A percentile compares a stretch with the other conserved stretches of the same genome.
These are phyloP conservation scores for Backusella macrospora DNA, from an alignment of 192 early-diverging fungal genomes.

Conservation along the genomic window DNA sequence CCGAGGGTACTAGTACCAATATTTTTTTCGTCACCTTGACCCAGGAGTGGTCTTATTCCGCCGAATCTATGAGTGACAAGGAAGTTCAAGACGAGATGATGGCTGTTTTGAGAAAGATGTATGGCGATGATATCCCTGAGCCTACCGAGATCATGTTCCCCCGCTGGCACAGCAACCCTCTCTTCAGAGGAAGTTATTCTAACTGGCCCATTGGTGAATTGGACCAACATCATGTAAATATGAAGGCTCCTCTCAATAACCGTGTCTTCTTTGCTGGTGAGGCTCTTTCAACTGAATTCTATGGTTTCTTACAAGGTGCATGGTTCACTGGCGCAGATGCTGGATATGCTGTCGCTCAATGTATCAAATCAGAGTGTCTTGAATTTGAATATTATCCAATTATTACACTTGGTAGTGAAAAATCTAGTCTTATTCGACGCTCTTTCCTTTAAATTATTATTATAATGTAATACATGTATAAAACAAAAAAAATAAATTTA, in stretches of 20 bases:
- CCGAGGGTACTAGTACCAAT: slow-evolving; percentile 26
- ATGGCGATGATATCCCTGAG: slow-evolving; percentile 31
- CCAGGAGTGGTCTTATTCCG: slow-evolving; percentile 29
- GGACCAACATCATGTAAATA: slow-evolving; percentile 39
- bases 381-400: slow-evolving; percentile 31
- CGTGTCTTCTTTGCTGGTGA: slow-evolving; percentile 47
- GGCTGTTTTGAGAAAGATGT: slow-evolving; percentile 37
- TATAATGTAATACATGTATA: background rate
- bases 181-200: slow-evolving; percentile 42
- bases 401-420: slow-evolving; percentile 9
- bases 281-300: slow-evolving; percentile 35
- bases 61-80: slow-evolving; percentile 32
- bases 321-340: slow-evolving; percentile 34
- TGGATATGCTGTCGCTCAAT: slow-evolving; percentile 10
- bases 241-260: slow-evolving; percentile 39
- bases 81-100: slow-evolving; percentile 36
- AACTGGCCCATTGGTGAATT: slow-evolving; percentile 48
- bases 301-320: slow-evolving; percentile 35
- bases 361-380: slow-evolving; percentile 33
- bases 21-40: slow-evolving; percentile 42
- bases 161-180: slow-evolving; percentile 41
- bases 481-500: background rate
- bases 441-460: background rate
- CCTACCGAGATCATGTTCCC: slow-evolving; percentile 39
- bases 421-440: slow-evolving; percentile 12